phyloP scores from a whole-genome alignment of 306 rosid species.

The Echinosophora koreensis region DNA sequence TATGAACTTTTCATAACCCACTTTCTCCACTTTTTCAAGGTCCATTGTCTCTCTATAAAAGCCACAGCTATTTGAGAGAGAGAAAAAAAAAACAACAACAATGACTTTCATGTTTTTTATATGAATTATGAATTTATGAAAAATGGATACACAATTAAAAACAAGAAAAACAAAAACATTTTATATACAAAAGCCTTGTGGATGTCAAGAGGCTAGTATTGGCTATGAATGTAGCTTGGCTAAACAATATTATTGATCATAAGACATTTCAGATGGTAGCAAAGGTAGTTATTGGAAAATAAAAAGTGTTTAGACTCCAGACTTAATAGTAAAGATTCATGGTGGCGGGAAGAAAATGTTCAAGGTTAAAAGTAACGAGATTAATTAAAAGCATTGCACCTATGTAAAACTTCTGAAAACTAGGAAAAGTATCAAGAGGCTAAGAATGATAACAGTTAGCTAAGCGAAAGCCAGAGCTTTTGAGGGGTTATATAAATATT shows the following conservation, averaged over 20 bases:
- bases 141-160: conserved; percentile 6
- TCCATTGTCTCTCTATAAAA: conserved; percentile 15
- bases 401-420: not conserved
- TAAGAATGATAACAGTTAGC: not conserved
- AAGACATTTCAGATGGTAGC: conserved; percentile 11
- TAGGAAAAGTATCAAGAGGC: not conserved
- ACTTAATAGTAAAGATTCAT: not conserved
- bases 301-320: not conserved
- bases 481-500: not conserved
- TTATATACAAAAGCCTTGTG: not conserved
- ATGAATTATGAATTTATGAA: too few species aligned
- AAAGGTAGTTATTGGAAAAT: conserved; percentile 32
- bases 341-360: not conserved
- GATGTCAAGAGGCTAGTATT: conserved; percentile 10
- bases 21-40: conserved; percentile 32
- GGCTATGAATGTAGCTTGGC: not conserved
- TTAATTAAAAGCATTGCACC: not conserved
- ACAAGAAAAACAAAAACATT: not conserved
- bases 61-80: conserved; percentile 15
- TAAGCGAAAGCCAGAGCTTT: not conserved
- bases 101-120: not conserved
- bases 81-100: conserved; percentile 8
- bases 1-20: conserved; percentile 22
- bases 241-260: conserved; percentile 27
- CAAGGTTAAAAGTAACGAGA: not conserved